Percentiles rank a stretch among this genome's conserved stretches.
These are phyloP conservation scores for Mycena galopus DNA, from an alignment of 768 basidiomycete species.

Conservation along the genomic window DNA sequence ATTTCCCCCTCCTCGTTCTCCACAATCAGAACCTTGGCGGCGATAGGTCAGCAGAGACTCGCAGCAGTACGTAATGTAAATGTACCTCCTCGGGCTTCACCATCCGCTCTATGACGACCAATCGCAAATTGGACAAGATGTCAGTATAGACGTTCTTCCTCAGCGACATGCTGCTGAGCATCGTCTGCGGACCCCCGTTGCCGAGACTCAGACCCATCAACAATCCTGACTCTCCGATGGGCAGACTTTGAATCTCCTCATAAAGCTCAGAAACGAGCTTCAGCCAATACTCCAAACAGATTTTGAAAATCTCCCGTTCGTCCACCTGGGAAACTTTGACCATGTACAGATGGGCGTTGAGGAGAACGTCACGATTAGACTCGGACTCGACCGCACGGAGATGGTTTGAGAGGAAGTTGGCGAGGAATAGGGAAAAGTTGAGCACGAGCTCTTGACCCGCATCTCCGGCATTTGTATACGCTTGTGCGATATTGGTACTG, in stretches of 20 bases:
- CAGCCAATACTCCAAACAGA: constrained; percentile 97
- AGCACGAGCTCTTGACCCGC: constrained; percentile 96
- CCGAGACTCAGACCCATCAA: constrained; percentile 93
- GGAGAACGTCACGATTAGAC: constrained; percentile 88
- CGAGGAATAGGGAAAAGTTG: constrained; percentile 96
- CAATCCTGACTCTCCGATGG: constrained; percentile 87
- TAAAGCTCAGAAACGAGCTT: constrained; percentile 97
- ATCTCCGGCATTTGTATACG: constrained; percentile 91
- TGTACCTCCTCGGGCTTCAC: constrained; percentile 98
- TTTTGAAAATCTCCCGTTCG: constrained; percentile 99
- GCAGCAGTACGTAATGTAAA: constrained; percentile 13
- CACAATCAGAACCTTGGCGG: constrained; percentile 90
- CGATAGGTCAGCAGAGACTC: neutral
- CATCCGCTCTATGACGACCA: constrained; percentile 99
- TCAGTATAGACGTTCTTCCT: constrained; percentile 97
- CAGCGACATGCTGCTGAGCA: constrained; percentile 83
- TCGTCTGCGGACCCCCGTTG: constrained; percentile 71
- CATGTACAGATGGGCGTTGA: constrained; percentile 98
- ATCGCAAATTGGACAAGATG: constrained; percentile 91
- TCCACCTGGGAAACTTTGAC: constrained; percentile 98
- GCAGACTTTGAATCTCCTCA: constrained; percentile 94
- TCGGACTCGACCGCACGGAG: constrained; percentile 95
- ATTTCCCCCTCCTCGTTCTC: constrained; percentile 99
- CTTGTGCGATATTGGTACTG: constrained; percentile 92
- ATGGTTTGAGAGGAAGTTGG: constrained; percentile 95